Conservation (phyloP, 2,329 filamentous ascomycete species). For the Mycosphaerella sp. region DNA sequence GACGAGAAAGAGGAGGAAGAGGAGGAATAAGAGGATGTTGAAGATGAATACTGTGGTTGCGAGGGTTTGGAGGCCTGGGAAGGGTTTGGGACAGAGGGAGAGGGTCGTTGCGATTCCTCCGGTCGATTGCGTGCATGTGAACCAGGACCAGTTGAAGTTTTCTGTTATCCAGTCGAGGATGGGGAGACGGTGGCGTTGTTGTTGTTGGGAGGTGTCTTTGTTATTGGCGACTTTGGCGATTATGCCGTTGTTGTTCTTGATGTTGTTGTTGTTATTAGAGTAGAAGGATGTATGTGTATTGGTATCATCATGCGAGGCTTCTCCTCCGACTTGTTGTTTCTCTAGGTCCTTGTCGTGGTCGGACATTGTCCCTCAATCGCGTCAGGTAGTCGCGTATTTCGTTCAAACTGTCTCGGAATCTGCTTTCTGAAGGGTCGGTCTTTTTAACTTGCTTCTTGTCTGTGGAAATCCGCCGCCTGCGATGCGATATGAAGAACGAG, state of each 20-base stretch:
- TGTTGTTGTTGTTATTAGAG: too few species aligned
- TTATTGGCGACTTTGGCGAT: not conserved
- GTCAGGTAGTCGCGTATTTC: too few species aligned
- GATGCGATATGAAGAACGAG: too few species aligned
- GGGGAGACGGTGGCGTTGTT: constrained; percentile 10
- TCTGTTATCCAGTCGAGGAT: constrained; percentile 16
- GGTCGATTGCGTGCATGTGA: constrained; percentile 67
- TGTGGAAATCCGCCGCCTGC: too few species aligned
- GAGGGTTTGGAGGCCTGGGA: constrained; percentile 57
- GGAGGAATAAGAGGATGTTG: constrained; percentile 59
- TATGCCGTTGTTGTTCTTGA: not conserved
- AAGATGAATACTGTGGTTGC: constrained; percentile 62
- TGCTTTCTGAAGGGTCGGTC: too few species aligned
- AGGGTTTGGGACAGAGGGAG: constrained; percentile 56
- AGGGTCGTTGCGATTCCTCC: constrained; percentile 63
- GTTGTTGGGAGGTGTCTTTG: not conserved
- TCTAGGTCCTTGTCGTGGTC: not conserved
- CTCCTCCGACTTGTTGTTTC: not conserved
- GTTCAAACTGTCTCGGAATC: too few species aligned
- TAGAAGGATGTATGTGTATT: too few species aligned
- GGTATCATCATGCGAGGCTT: too few species aligned
- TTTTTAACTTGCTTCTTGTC: too few species aligned
- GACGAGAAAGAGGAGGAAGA: constrained; percentile 50
- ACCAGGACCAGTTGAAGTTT: constrained; percentile 47
- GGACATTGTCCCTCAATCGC: not conserved